Evolutionary conservation across 768 basidiomycete species (phyloP), one percentile per base, ranked within the genome.

Genomic region (Hydnomerulius pinastri): DNA sequence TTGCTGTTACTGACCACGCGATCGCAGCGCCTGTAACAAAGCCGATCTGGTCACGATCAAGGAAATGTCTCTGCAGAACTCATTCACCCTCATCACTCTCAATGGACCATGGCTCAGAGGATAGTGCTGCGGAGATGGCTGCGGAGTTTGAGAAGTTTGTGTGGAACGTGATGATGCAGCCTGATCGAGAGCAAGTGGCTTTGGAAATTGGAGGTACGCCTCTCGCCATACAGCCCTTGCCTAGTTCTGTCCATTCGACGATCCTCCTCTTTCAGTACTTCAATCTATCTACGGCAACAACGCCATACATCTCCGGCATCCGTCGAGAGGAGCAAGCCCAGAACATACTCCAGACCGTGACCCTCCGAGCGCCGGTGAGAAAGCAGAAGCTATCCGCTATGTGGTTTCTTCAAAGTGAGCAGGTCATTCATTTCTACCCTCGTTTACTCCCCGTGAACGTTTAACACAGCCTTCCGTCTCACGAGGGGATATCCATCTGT

Each of bases 251-350:
- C 38, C 38, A 23, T 44, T 57, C 46, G 18, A 32, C 10, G 25
- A 38, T 35, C 45, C 38, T 40, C 25, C 37, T 53, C 61, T 87
- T 27, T 13, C 39, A 68, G 90, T 87, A 13, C 71, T 92, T n/a
- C 85, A 83, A 63, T 88, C 88, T 21, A 92, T 92, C 58, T 92
- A 92, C 59, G 90, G 89, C 35, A 81, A 86, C 8, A 71, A 79
- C 35, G 75, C 84, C 12, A 73, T 92, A 32, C 74, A 71, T n/a
- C 65, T 82, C 27, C 90, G 85, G 83, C 71, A 66, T 43, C 72
- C 77, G 24, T 58, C 72, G 23, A 46, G 59, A 39, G 46, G 18
- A 27, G 59, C 46, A 23, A 46, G 53, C 11, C 58, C 54, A n/a
- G 57, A 49, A 10, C 21, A 24, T 30, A 13, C 37, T 38, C 47